Conservation (phyloP, 1,284 basidiomycete genomes). For the Golubevia pallescens region DNA sequence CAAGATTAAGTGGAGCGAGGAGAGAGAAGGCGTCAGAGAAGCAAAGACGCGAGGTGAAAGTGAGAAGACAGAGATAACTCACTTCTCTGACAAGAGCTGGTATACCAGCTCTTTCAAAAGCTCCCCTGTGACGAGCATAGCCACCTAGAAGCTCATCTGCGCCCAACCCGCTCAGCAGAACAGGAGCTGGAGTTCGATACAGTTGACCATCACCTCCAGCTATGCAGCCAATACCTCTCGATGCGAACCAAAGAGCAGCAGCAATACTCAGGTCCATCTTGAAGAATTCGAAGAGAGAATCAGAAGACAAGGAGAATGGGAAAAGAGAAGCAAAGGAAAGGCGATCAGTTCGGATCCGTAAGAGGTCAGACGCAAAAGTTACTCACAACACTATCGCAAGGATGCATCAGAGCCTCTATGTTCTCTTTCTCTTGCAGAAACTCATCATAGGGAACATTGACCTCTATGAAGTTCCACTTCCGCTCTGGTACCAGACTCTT, state of each 20-base stretch:
- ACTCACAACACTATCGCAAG: constrained; percentile 36
- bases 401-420: constrained; percentile 32
- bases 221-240: constrained; percentile 73
- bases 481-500: constrained; percentile 74
- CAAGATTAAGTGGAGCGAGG: neutral
- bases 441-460: constrained; percentile 83
- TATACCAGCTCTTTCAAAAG: constrained; percentile 67
- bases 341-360: no score
- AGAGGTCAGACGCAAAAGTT: no score
- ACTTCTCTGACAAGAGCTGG: constrained; percentile 79
- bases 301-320: no score
- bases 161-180: constrained; percentile 88
- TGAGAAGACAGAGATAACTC: constrained; percentile 16
- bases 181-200: constrained; percentile 78
- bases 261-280: constrained; percentile 76
- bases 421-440: constrained; percentile 34
- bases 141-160: constrained; percentile 95
- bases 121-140: constrained; percentile 85
- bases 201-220: constrained; percentile 4
- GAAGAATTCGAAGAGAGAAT: no score
- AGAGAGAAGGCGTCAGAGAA: neutral
- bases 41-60: neutral
- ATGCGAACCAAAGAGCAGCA: constrained; percentile 89
- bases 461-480: constrained; percentile 87
- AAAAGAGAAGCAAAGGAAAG: no score